A percentile compares a stretch with the other conserved stretches of the same genome.
phyloP scores from a whole-genome alignment of 2,329 filamentous ascomycete genomes.

The Cladosporium sp. region DNA sequence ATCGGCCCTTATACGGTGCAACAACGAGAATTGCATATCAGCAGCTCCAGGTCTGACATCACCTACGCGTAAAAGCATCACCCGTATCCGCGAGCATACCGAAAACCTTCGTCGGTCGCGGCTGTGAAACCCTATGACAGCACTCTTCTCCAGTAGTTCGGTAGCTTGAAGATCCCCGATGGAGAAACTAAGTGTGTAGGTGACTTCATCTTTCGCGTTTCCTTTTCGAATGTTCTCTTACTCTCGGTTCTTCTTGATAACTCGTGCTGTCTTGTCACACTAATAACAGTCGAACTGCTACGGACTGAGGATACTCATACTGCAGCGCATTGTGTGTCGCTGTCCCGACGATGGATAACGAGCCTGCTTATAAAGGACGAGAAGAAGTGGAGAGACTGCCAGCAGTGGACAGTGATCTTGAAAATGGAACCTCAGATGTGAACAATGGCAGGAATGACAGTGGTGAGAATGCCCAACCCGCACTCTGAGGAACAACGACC shows the following conservation, averaged over 20 bases:
- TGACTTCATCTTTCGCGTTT: slow-evolving; percentile 10
- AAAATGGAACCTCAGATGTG: neutral
- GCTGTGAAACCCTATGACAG: slow-evolving; percentile 6
- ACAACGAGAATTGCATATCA: neutral
- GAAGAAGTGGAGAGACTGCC: slow-evolving; percentile 23
- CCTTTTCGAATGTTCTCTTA: neutral
- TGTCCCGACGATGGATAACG: neutral
- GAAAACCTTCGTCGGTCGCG: neutral
- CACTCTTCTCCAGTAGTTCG: neutral
- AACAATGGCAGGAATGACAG: neutral
- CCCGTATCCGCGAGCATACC: neutral
- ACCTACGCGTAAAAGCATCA: slow-evolving; percentile 4
- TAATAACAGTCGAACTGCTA: neutral
- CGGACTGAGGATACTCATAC: neutral
- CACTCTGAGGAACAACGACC: too few species aligned
- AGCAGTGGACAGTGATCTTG: slow-evolving; percentile 15
- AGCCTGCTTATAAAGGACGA: neutral
- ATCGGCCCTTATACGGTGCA: slow-evolving; percentile 16
- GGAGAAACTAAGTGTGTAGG: neutral
- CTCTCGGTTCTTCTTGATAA: neutral
- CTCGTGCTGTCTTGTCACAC: neutral
- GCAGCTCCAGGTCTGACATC: slow-evolving; percentile 12
- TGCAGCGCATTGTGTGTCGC: neutral
- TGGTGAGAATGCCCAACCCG: neutral
- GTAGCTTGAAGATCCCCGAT: neutral